Evolutionary conservation across 352 stramenopile species (phyloP).

Genomic region (Phytophthora podocarpi): DNA sequence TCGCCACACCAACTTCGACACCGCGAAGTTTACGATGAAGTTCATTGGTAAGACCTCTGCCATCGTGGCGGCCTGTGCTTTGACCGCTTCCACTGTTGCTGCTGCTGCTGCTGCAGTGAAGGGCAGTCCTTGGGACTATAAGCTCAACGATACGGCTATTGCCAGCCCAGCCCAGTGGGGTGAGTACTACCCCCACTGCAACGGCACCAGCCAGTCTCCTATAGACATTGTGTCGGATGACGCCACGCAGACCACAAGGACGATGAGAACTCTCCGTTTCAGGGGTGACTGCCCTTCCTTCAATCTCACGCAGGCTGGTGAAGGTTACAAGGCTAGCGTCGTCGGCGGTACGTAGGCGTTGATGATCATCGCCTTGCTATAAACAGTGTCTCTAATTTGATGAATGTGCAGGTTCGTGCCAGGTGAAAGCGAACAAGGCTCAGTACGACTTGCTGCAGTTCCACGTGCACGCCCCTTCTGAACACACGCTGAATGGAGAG

Average conservation of each 20-base stretch:
- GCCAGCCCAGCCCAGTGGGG: constrained; percentile 7
- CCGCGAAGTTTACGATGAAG: constrained; percentile 11
- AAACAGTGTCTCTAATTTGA: background rate
- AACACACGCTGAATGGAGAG: constrained; percentile 54
- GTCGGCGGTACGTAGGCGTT: constrained; percentile 14
- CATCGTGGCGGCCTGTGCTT: background rate
- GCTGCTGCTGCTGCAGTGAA: constrained; percentile 1
- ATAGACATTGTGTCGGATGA: constrained; percentile 31
- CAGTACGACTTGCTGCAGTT: constrained; percentile 39
- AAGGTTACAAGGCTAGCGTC: constrained; percentile 23
- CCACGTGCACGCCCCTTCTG: constrained; percentile 48
- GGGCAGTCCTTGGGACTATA: constrained; percentile 22
- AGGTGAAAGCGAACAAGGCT: constrained; percentile 9
- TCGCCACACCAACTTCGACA: too few relatives aligned
- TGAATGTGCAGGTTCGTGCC: constrained; percentile 12
- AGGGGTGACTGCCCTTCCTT: constrained; percentile 22
- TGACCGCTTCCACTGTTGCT: constrained; percentile 9
- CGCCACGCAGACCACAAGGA: background rate
- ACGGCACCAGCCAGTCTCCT: constrained; percentile 27
- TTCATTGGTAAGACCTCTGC: constrained; percentile 10
- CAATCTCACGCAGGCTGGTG: constrained; percentile 23
- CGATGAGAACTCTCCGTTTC: constrained; percentile 19
- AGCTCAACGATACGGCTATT: background rate
- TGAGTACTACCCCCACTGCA: constrained; percentile 11
- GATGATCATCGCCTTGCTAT: background rate